Base-by-base conservation (phyloP, 2,329 filamentous ascomycete species). In the Ampelomyces quisqualis region DNA sequence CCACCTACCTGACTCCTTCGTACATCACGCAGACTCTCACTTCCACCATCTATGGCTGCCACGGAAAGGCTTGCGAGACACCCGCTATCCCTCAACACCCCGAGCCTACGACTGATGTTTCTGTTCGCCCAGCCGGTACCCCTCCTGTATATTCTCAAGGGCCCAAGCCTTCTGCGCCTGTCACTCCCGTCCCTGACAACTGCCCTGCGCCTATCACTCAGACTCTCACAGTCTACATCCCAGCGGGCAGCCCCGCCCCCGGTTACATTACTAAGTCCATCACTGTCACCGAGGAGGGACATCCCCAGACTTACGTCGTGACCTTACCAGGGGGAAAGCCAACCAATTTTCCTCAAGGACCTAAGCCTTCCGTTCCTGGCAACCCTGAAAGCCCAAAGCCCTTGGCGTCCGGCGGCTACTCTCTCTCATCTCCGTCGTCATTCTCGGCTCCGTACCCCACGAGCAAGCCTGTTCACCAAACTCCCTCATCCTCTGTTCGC, bases 1-100 rank as follows among this genome's bases (percentile, higher is more conserved):
- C 61, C 3, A 70, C 68, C 38, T 71, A 65, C 56, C 50, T 71
- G n/a, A 69, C 65, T 4, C 39, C 62, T 4, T 56, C 55, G n/a
- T 64, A 58, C 52, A 55, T 53, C 40, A 56, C 64, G 1, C 58
- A 60, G 1, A 60, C 49, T 26, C 53, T 61, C 34, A 57, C 57
- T 15, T 62, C 62, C 27, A 56, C 56, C 20, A 64, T 63, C 29
- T 49, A 55, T 32, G 49, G 49, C 27, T 50, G 45, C 30, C 40
- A 43, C n/a, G 45, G 51, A 27, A 45, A 44, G 27, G 28, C 43
- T 9, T 40, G 26, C 23, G 30, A 20, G 5, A 32, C 17, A 4
- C 21, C 15, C 27, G 37, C 51, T 8, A n/a, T n/a, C n/a, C n/a
- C n/a, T n/a, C n/a, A n/a, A n/a, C n/a, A n/a, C n/a, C n/a, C n/a